Evolutionary conservation across 805 yeast species (phyloP).

Genomic region (Metschnikowia colocasiae): DNA sequence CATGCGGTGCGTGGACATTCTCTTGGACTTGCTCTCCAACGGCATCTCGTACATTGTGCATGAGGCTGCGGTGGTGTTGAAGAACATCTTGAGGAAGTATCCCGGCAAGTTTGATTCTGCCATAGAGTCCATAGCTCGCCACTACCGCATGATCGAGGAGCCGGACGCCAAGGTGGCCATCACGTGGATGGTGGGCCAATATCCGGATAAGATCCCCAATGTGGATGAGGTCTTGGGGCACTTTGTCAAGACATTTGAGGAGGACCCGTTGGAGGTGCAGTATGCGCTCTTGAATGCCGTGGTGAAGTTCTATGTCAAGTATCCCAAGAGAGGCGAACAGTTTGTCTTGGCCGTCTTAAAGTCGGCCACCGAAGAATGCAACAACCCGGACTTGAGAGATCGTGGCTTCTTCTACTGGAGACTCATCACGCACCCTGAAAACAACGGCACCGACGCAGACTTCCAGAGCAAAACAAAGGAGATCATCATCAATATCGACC

Average conservation of each 20-base stretch:
- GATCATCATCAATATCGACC: conserved; percentile 59
- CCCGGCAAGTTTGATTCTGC: conserved; percentile 50
- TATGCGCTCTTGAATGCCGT: conserved; percentile 68
- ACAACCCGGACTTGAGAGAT: conserved; percentile 84
- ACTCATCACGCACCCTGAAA: conserved; percentile 44
- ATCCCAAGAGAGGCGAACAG: conserved; percentile 52
- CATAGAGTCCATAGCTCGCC: conserved; percentile 26
- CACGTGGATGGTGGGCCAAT: conserved; percentile 83
- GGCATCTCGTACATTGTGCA: conserved; percentile 74
- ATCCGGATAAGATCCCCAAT: conserved; percentile 46
- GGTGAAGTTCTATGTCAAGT: conserved; percentile 60
- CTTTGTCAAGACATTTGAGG: conserved; percentile 46
- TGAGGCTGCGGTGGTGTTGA: conserved; percentile 72
- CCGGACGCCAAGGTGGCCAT: conserved; percentile 75
- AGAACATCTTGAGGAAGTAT: conserved; percentile 72
- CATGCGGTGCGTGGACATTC: conserved; percentile 56
- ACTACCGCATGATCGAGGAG: conserved; percentile 53
- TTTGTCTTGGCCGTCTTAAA: conserved; percentile 58
- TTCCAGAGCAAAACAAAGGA: conserved; percentile 37
- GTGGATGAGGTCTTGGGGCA: conserved; percentile 39
- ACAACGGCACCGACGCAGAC: conserved; percentile 32
- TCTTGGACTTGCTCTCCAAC: conserved; percentile 57
- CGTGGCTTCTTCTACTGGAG: conserved; percentile 87
- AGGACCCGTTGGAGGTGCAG: conserved; percentile 73
- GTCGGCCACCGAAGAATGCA: conserved; percentile 66